Evolutionary conservation across 106 monocot species (phyloP), one percentile per base, ranked within the genome.

Genomic region (Phalaenopsis equestris): DNA sequence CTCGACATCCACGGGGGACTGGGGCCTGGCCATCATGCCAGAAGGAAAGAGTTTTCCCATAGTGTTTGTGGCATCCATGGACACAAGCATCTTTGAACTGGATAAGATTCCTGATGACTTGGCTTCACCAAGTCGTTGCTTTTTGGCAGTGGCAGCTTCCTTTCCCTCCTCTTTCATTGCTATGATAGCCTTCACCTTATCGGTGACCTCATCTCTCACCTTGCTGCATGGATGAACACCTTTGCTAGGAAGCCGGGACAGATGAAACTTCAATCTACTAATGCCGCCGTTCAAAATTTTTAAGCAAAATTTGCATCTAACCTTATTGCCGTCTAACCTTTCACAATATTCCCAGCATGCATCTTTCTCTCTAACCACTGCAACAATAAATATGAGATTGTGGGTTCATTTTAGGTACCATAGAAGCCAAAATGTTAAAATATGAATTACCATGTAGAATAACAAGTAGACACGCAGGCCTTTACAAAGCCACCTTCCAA

Each of bases 321-420:
- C 96, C 67, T 94, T 97, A 87, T 97, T 97, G 43, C 94, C 96
- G 47, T 97, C 96, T 84, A 97, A 67, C 76, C 90, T 97, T 68
- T 97, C 96, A 78, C 96, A 97, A 72, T 94, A 97, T 72, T 97
- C 96, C 96, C 96, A 96, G 56, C 96, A 97, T 6, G 85, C 91
- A 86, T 96, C 96, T 83, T 84, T 94, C 81, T 97, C 96, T 55
- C 96, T 85, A 38, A 97, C 96, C 95, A 96, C 93, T 96, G 88
- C 73, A 47, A 8, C 49, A 76, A 47, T 14, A 52, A 52, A 49
- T 12, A 49, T 76, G 21, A 47, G 9, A 36, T 49, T 76, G 30
- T 24, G 1, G 19, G 14, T 42, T 41, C 41, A 42, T 41, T 42
- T 41, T 74, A 43, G 42, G 18, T 18, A 41, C 8, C 17, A 52